Evolutionary conservation across 2,329 filamentous ascomycete genomes (phyloP), one percentile per base, ranked within the genome.

Genomic region (Emericellopsis cladophorae): DNA sequence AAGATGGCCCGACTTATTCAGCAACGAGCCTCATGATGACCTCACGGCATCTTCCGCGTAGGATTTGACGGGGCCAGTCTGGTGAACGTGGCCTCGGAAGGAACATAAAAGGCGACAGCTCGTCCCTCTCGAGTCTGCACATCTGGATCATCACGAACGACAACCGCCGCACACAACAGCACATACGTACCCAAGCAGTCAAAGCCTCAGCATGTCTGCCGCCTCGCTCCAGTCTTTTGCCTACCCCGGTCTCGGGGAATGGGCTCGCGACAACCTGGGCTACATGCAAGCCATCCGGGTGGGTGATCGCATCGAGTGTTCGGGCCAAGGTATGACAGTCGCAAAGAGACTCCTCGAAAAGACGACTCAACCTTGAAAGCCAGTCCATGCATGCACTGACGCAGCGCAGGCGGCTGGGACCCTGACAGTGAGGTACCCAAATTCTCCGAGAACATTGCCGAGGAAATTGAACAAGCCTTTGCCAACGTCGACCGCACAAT

Each of bases 401-500:
- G 16, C 10, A 16, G 32, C 24, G 10, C 32, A 60, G 59, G 56
- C 24, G 58, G 52, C 14, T 62, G 57, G 58, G 44, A 59, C 24
- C 54, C 51, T 14, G 26, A 51, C 5, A 55, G 46, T 2, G 45
- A 48, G 7, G 46, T 44, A 9, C 39, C 50, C 50, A 60, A 44
- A 21, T 42, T 66, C 42, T 37, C 47, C 41, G 49, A 47, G 3
- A 61, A 68, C 10, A 55, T 68, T 33, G 60, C 63, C 37, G 59
- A 54, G 0, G 59, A 74, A 40, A 67, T 74, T 37, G 67, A 69
- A 39, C 61, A 66, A 40, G 70, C 74, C 0, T 80, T 80, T 48
- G 54, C 51, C 4, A 81, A 79, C 42, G 68, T 78, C 9, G 72
- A 81, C 1, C 50, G 61, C 5, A 58, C 53, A 23, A 54, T 80